Conservation (phyloP, 768 basidiomycete species). For the Termitomyces sp. region DNA sequence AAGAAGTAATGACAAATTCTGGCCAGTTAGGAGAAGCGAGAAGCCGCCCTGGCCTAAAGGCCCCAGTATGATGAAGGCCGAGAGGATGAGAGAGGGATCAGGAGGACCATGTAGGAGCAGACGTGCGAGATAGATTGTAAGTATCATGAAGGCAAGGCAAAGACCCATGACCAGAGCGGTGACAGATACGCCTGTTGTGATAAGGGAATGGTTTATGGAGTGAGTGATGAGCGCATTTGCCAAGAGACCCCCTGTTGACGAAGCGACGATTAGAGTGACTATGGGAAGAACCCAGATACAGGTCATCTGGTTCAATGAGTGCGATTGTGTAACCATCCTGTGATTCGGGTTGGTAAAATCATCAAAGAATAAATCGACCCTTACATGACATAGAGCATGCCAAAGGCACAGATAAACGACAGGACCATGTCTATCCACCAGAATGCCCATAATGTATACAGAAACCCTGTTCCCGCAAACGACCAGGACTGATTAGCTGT, state of each 20-base stretch:
- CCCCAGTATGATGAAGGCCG: conserved; percentile 54
- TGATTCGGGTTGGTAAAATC: background rate
- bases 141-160: conserved; percentile 48
- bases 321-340: conserved; percentile 54
- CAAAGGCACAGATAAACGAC: conserved; percentile 33
- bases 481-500: conserved; percentile 40
- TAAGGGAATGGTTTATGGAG: conserved; percentile 34
- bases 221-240: conserved; percentile 35
- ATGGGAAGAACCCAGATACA: conserved; percentile 63
- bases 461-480: conserved; percentile 49
- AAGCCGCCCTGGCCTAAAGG: conserved; percentile 58
- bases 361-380: background rate
- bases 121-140: conserved; percentile 49
- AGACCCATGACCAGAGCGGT: conserved; percentile 34
- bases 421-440: conserved; percentile 69
- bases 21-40: conserved; percentile 43
- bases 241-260: conserved; percentile 52
- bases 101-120: conserved; percentile 45
- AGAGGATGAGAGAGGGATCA: conserved; percentile 34
- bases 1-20: conserved; percentile 30
- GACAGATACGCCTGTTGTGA: conserved; percentile 44
- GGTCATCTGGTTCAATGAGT: conserved; percentile 43
- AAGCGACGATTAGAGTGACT: conserved; percentile 56
- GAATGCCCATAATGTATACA: conserved; percentile 55
- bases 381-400: conserved; percentile 20